Base-by-base conservation (phyloP, 805 yeast species). In the Debaryomyces maramus region DNA sequence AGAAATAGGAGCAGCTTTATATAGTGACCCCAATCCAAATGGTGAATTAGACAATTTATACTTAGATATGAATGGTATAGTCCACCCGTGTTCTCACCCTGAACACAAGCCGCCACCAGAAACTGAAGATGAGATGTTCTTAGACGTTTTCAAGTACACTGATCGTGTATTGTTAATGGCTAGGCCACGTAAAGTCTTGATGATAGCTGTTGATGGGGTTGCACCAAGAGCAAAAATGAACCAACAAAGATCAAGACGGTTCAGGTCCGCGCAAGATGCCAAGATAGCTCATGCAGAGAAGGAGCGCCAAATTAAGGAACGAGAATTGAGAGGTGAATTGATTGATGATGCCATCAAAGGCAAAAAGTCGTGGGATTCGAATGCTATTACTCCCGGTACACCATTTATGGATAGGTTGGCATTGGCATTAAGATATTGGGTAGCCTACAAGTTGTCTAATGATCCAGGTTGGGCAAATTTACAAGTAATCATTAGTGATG, bases 141-240 rank as follows among this genome's bases (percentile, higher is more conserved):
- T 90, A 42, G 98, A 91, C 33, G 84, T 93, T 19, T 93, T 93
- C 67, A 82, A 81, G 51, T 93, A 93, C 59, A 93, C 99, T 0
- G 95, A 93, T 49, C 74, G 96, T 34, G 97, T 93, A 5, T 67
- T 93, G 33, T 80, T 81, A 65, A 86, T 93, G 89, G 98, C 97
- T 0, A 75, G 97, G 54, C 99, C 99, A 2, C 72, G 98, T 42
- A 90, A 93, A 59, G 80, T 93, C 26, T 72, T 93, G 41, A 80
- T 88, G 82, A 89, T 93, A 61, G 98, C 99, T 2, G 96, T 93
- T 23, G 99, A 93, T 69, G 99, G 99, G 40, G 99, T 93, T 23
- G 99, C 99, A 2, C 99, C 99, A 16, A 75, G 98, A 56, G 98
- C 97, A 19, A 90, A 90, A 61, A 90, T 90, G 97, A 90, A 91